These are phyloP conservation scores for Tylopilus sp. DNA, from an alignment of 1,284 basidiomycete genomes.

Conservation along the genomic window DNA sequence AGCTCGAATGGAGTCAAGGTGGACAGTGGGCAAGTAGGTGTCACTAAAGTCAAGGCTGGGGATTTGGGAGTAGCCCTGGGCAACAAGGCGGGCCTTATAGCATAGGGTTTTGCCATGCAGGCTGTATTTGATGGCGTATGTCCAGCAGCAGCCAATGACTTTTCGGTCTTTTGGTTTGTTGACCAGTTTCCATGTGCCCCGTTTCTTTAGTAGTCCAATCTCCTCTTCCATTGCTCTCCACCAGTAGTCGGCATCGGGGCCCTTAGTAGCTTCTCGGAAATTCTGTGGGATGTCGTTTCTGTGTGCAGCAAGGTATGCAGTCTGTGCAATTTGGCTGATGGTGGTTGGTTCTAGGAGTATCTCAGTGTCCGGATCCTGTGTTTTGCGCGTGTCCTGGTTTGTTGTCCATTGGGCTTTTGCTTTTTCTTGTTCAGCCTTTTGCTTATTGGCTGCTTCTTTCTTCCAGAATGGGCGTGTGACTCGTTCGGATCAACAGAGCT, in stretches of 20 bases:
- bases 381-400: background rate
- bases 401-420: background rate
- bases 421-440: background rate
- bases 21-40: slow-evolving; percentile 33
- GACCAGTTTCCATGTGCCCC: background rate
- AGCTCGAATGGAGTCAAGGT: slow-evolving; percentile 41
- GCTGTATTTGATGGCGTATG: background rate
- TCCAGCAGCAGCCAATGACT: background rate
- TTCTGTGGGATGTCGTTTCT: background rate
- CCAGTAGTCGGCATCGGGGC: background rate
- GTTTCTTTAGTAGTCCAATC: background rate
- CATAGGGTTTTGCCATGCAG: no score
- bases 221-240: background rate
- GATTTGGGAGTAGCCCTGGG: no score
- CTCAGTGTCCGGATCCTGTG: background rate
- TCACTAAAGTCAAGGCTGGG: no score
- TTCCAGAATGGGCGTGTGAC: background rate
- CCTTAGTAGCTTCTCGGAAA: background rate
- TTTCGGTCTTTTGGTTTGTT: background rate
- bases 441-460: slow-evolving; percentile 1
- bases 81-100: no score
- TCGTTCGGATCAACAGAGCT: background rate
- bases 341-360: background rate
- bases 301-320: background rate
- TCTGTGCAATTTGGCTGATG: background rate